These are phyloP conservation scores for Scedosporium boydii DNA, from an alignment of 2,329 filamentous ascomycete genomes.

Conservation along the genomic window DNA sequence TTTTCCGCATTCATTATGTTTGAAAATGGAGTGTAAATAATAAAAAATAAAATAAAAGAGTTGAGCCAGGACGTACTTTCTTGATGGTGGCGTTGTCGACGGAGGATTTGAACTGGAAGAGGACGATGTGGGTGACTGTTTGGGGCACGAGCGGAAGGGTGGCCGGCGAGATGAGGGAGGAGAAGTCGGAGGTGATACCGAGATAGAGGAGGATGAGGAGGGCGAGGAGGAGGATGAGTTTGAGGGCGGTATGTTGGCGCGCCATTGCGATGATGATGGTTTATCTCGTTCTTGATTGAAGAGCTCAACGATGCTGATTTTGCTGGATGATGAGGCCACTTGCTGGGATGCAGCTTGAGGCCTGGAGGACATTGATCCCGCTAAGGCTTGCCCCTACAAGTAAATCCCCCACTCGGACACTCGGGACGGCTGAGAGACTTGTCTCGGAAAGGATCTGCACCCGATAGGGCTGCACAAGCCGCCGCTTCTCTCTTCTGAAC, in stretches of 20 bases:
- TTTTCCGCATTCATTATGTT: neutral
- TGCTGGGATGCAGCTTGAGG: no score
- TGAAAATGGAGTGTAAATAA: neutral
- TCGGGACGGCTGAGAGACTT: no score
- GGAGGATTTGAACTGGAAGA: conserved; percentile 53
- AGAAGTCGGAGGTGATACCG: neutral
- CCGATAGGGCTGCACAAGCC: no score
- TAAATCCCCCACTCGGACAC: no score
- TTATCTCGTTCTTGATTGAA: no score
- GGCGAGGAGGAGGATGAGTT: neutral
- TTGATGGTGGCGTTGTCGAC: conserved; percentile 37
- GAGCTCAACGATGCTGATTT: no score
- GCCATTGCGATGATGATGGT: neutral
- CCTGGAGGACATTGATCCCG: no score
- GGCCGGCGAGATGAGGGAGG: neutral
- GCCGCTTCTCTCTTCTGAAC: no score
- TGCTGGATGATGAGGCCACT: no score
- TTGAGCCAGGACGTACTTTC: conserved; percentile 30
- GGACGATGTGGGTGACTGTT: conserved; percentile 46
- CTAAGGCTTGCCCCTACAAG: no score
- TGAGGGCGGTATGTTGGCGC: neutral
- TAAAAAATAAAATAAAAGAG: neutral
- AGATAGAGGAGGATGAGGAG: neutral
- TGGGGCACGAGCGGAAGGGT: conserved; percentile 1
- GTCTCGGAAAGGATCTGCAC: no score